Base-by-base conservation (phyloP, 2,329 filamentous ascomycete genomes). In the Phaeophleospora eucalypticola region DNA sequence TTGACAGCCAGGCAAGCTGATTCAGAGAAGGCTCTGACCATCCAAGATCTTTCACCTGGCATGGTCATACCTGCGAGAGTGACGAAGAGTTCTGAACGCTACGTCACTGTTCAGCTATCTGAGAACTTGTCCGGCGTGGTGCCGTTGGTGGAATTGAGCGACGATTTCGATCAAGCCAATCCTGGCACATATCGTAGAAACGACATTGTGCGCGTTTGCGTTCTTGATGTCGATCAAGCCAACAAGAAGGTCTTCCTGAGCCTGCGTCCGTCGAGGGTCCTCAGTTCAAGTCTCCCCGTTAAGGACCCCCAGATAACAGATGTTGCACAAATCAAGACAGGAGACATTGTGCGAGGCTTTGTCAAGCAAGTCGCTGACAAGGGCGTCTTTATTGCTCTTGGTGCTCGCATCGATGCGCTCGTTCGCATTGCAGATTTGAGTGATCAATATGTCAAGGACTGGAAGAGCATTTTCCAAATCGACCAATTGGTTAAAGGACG, bases 401-500 rank as follows among this genome's bases (percentile, higher is more conserved):
- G 90, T 36, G 86, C 87, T 15, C 82, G 85, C 53, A 77, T 95
- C 15, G 87, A 86, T 41, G 90, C 84, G 1, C 85, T 90, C 60
- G 86, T 95, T 39, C 85, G 87, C 57, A 84, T 97, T 43, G 81
- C 86, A 8, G 90, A 97, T 65, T 77, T 98, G 12, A 95, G 90
- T 0, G 93, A 98, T 65, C 79, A 81, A 6, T 98, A 84, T 66
- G 72, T 98, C 60, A 97, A 97, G 68, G 88, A 97, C 51, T 98
- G 93, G 93, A 94, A 95, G 71, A 81, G 87, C 29, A 76, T 84
- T 36, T 96, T 91, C 70, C 83, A 93, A 60, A 73, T 91, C 39
- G 89, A 95, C 60, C 89, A 97, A 68, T 77, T 98, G 4, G 89
- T 98, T 44, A 89, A 86, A 68, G 93, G 89, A 42, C 88, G 91